Evolutionary conservation across 345 rosid genomes (phyloP).

Genomic region (Salix udensis): DNA sequence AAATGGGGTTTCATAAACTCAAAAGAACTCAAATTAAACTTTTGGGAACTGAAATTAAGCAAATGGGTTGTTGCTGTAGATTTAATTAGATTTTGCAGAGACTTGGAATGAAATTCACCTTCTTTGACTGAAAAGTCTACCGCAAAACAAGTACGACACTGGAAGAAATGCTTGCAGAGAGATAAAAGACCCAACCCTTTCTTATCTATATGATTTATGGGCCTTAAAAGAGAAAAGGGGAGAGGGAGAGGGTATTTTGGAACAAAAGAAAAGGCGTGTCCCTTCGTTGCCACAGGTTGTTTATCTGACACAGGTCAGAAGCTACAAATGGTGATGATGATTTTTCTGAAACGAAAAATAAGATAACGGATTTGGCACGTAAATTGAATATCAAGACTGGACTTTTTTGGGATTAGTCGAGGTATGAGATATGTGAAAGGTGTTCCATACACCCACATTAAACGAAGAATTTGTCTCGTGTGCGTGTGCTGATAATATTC

Average conservation of each 20-base stretch:
- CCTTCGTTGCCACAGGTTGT: conserved; percentile 23
- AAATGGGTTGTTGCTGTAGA: background rate
- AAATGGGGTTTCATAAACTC: conserved; percentile 9
- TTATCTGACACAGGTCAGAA: conserved; percentile 7
- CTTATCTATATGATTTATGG: background rate
- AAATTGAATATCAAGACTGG: no score
- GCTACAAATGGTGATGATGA: conserved; percentile 13
- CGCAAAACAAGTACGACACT: background rate
- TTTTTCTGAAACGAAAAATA: no score
- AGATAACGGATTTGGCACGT: background rate
- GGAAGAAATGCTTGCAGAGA: background rate
- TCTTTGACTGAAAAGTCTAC: conserved; percentile 4
- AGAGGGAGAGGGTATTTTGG: background rate
- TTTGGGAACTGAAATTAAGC: conserved; percentile 3
- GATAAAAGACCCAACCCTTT: no score
- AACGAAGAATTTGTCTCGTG: no score
- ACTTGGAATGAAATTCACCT: conserved; percentile 6
- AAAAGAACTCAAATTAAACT: background rate
- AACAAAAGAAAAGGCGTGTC: conserved; percentile 4
- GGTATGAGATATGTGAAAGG: no score
- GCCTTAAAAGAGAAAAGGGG: no score
- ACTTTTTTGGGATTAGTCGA: no score
- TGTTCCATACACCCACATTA: no score
- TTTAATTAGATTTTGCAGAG: background rate
- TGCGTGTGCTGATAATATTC: no score